Conservation (phyloP, 1,284 basidiomycete genomes). For the Leccinum subfulvum region DNA sequence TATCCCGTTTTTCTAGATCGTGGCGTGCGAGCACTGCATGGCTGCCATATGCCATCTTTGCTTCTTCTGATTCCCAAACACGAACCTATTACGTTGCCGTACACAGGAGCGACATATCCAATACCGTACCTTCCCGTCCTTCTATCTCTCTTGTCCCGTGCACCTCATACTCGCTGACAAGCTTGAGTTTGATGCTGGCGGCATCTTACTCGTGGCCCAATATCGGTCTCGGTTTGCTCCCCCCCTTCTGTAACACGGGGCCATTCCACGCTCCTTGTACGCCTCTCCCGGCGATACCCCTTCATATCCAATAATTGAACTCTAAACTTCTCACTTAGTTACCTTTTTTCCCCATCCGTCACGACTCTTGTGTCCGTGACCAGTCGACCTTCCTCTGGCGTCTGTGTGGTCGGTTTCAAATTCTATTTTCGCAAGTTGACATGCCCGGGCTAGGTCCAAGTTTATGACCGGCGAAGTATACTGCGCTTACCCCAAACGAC, state of each 20-base stretch:
- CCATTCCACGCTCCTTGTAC: slow-evolving; percentile 11
- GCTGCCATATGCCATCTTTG: slow-evolving; percentile 25
- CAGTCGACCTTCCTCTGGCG: slow-evolving; percentile 5
- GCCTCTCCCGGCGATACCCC: slow-evolving; percentile 12
- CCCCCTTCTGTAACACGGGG: slow-evolving; percentile 8
- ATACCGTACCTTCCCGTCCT: slow-evolving; percentile 5
- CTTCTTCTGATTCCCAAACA: slow-evolving; percentile 19
- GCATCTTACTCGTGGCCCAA: background rate
- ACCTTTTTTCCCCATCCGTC: slow-evolving; percentile 13
- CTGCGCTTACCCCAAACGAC: background rate
- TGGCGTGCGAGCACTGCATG: slow-evolving; percentile 20
- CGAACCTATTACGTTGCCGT: slow-evolving; percentile 25
- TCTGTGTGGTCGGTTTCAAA: slow-evolving; percentile 10
- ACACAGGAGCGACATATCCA: slow-evolving; percentile 11
- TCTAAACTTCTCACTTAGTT: slow-evolving; percentile 14
- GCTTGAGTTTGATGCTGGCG: slow-evolving; percentile 21
- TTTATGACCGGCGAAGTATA: background rate
- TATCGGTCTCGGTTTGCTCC: slow-evolving; percentile 8
- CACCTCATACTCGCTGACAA: slow-evolving; percentile 12
- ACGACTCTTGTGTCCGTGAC: background rate
- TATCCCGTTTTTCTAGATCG: slow-evolving; percentile 7
- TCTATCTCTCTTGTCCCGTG: slow-evolving; percentile 12
- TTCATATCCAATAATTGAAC: slow-evolving; percentile 32
- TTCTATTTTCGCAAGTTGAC: slow-evolving; percentile 6
- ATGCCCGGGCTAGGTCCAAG: background rate